Conservation (phyloP, 305 asterid genomes). For the Plantago rigida region DNA sequence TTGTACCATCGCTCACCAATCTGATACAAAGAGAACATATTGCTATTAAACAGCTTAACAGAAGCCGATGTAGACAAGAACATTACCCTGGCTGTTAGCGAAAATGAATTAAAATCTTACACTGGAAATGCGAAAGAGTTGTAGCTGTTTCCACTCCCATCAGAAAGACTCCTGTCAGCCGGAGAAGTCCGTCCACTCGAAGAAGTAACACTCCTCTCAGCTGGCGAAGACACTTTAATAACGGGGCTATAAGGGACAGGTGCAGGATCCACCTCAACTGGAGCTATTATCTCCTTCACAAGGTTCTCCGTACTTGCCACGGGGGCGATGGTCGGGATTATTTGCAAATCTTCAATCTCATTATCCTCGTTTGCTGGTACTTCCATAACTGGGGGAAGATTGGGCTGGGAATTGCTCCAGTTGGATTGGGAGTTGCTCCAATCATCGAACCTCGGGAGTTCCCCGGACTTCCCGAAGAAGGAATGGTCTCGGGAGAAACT, state of each 20-base stretch:
- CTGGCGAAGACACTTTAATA: conserved; percentile 3
- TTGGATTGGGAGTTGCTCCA: not conserved
- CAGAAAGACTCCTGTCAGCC: conserved; percentile 30
- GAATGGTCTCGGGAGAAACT: conserved; percentile 62
- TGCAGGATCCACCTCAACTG: conserved; percentile 22
- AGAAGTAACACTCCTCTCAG: not conserved
- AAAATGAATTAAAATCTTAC: conserved; percentile 36
- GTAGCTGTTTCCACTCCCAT: conserved; percentile 50
- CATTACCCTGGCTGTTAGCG: too few species aligned
- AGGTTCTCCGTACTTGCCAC: conserved; percentile 19
- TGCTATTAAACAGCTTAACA: not conserved
- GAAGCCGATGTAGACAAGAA: not conserved
- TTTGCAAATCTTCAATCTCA: conserved; percentile 25
- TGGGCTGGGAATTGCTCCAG: conserved; percentile 24
- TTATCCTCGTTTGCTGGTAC: conserved; percentile 36
- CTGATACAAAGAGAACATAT: conserved; percentile 31
- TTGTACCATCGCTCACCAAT: conserved; percentile 43
- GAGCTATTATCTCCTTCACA: conserved; percentile 21
- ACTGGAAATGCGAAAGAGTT: conserved; percentile 88
- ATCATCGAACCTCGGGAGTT: conserved; percentile 36
- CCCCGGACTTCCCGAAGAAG: conserved; percentile 42
- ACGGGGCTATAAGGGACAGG: not conserved
- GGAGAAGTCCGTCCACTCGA: conserved; percentile 28
- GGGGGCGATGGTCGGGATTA: conserved; percentile 20
- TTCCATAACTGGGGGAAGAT: conserved; percentile 46